Evolutionary conservation across 208 protist species (phyloP), one percentile per base, ranked within the genome.

Genomic region (Strigomonas galati): DNA sequence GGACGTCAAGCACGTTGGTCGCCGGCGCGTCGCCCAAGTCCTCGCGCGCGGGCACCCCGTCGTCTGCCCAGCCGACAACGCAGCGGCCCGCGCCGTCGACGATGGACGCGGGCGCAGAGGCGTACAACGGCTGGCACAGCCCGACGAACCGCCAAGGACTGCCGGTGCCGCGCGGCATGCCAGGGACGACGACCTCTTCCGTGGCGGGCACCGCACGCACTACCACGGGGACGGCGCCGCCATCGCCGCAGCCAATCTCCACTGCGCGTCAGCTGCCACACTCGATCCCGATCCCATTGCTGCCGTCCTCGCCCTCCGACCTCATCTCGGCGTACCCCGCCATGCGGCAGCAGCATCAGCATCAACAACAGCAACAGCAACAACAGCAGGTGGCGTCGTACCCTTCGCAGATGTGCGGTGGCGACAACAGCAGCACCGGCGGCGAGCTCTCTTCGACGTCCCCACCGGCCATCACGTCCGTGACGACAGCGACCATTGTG

Each of bases 291-390:
- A 46, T 46, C 40, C 10, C 40, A 17, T 15, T 46, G 40, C 14
- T 46, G 40, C 40, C 40, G 9, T 46, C 40, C 12, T 46, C 40
- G 40, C 40, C 40, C 12, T 46, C 40, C 40, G 40, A 46, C 14
- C 40, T 46, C 40, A 1, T 46, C 12, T 46, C 40, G 12, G 40
- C 15, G 10, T 46, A 46, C 40, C 12, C 35, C n/a, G 9, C 6
- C 27, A 21, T 3, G 12, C 24, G 10, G 30, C 65, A 71, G 28
- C 61, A 14, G 19, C 62, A 46, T 31, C 72, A 32, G 28, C 66
- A 65, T 10, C 51, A 52, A 60, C 60, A 69, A 32, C 63, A 70
- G 27, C 63, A 67, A 0, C 35, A 71, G 37, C 62, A 44, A 51
- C 64, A 56, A 43, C 24, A 31, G 54, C 12, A 17, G 10, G 58